Evolutionary conservation across 2,329 filamentous ascomycete species (phyloP).

Genomic region (Aureobasidium pullulans): DNA sequence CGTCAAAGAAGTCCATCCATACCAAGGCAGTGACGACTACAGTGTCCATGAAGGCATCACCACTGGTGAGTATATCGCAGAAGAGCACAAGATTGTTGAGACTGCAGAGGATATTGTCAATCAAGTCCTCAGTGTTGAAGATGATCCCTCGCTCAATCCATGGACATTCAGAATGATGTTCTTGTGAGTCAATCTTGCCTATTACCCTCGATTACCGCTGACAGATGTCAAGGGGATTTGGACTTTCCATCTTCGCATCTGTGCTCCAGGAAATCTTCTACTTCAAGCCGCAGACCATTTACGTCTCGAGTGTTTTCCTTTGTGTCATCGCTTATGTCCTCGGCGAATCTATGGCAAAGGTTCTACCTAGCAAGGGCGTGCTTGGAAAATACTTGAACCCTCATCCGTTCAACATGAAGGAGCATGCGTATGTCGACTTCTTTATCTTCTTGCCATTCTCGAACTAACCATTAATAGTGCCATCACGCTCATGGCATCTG

Average conservation of each 20-base stretch:
- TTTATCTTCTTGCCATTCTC: too few relatives aligned
- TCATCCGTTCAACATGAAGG: slow-evolving; percentile 26
- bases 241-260: slow-evolving; percentile 23
- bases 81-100: slow-evolving; percentile 14
- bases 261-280: slow-evolving; percentile 40
- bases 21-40: slow-evolving; percentile 4
- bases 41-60: neutral
- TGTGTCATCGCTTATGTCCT: slow-evolving; percentile 38
- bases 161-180: slow-evolving; percentile 36
- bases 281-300: slow-evolving; percentile 42
- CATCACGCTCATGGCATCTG: slow-evolving; percentile 38
- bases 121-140: slow-evolving; percentile 30
- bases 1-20: neutral
- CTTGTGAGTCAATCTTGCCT: slow-evolving; percentile 24
- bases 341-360: slow-evolving; percentile 32
- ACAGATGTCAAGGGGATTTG: slow-evolving; percentile 10
- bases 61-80: slow-evolving; percentile 9
- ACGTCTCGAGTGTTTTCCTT: slow-evolving; percentile 39
- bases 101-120: slow-evolving; percentile 28
- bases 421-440: slow-evolving; percentile 25
- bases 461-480: slow-evolving; percentile 12
- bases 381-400: slow-evolving; percentile 35
- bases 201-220: neutral
- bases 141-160: slow-evolving; percentile 29
- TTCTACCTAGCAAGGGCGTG: slow-evolving; percentile 30